These are phyloP conservation scores for Boletellus ananiceps DNA, from an alignment of 768 basidiomycete species.

Conservation along the genomic window DNA sequence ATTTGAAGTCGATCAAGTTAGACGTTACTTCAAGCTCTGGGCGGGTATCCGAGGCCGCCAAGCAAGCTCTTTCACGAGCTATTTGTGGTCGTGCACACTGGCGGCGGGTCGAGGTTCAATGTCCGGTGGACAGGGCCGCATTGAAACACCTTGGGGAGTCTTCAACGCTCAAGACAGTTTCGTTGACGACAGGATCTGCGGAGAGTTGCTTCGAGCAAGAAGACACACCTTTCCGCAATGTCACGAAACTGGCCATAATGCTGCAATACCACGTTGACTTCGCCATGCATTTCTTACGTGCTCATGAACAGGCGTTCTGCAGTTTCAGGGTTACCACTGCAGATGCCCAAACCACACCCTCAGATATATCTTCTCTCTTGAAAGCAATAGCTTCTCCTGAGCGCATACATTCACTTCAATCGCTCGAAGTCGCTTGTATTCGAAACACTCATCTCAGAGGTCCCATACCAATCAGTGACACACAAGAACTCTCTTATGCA, in stretches of 20 bases:
- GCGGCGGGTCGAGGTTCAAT: neutral
- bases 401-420: slow-evolving; percentile 3
- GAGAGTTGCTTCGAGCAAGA: neutral
- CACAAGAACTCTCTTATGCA: neutral
- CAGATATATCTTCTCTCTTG: slow-evolving; percentile 1
- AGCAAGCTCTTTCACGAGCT: neutral
- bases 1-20: neutral
- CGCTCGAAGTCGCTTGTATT: neutral
- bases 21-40: neutral
- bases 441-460: neutral
- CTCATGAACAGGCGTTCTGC: neutral
- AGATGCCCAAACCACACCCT: neutral
- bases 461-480: too few relatives aligned
- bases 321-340: neutral
- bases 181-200: neutral
- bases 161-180: neutral
- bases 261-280: neutral
- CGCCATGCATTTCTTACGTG: neutral
- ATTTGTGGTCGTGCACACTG: neutral
- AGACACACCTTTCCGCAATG: neutral
- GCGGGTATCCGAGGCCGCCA: too few relatives aligned
- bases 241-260: neutral
- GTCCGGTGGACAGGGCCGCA: neutral
- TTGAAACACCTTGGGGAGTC: slow-evolving; percentile 3
- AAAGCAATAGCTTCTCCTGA: neutral